Evolutionary conservation across 2,329 filamentous ascomycete species (phyloP), one percentile per base, ranked within the genome.

Genomic region (Davidsoniella australis): DNA sequence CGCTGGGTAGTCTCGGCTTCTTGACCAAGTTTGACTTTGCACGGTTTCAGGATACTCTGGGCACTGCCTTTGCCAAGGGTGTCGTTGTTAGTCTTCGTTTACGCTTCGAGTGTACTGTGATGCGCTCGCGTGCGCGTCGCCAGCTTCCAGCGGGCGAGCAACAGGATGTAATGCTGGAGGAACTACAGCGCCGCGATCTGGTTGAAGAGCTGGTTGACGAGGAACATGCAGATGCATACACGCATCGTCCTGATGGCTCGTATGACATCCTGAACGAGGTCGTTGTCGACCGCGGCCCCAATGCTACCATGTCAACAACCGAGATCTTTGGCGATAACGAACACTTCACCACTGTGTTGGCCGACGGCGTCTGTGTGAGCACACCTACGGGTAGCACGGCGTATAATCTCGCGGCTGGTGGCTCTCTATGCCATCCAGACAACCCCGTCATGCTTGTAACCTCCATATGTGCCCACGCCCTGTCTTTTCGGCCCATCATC

Each of bases 391-490:
- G 89, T 12, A 91, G 84, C 5, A 96, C 89, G 12, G 89, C 89
- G 16, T 96, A 96, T 66, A 95, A 94, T 60, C 79, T 96, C 17
- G 89, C 88, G 0, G 88, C 89, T 0, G 91, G 91, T n/a, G 89
- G 89, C 17, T 94, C 86, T 2, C 73, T 96, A 20, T 95, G 87
- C 59, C 89, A 96, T 61, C 89, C 89, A 0, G 91, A 96, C 58
- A 96, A 95, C 61, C 91, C 89, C 0, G 88, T 95, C 44, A 94
- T 96, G 64, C 77, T 96, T 2, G 78, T 96, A 5, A 94, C 88
- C 0, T 83, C 89, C 45, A 94, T 96, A 50, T 95, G 88, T 61
- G 85, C 91, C 1, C 89, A 96, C 64, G 95, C 89, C 0, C 72
- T 96, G 2, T 94, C 85, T 2, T 96, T 96, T 71, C 75, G 91